A percentile compares a stretch with the other conserved stretches of the same genome.
Evolutionary conservation across 2,329 filamentous ascomycete species (phyloP).

Genomic region (Cadophora gregata): DNA sequence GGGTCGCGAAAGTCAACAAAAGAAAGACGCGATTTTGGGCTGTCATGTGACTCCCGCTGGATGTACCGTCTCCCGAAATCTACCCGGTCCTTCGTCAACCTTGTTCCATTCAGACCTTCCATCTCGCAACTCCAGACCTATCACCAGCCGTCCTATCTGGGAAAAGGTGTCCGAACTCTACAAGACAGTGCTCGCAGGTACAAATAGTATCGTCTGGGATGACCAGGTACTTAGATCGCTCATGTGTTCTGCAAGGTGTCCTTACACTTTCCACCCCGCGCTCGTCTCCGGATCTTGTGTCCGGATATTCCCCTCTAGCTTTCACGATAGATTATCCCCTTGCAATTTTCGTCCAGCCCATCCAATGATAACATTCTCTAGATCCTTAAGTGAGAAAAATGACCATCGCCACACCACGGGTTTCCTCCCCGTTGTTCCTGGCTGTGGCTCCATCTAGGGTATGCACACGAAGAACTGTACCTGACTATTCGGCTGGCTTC

Average conservation of each 20-base stretch:
- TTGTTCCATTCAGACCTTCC: no score
- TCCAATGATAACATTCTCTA: background rate
- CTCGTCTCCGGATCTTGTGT: background rate
- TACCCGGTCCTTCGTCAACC: no score
- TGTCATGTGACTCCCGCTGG: background rate
- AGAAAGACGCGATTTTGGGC: background rate
- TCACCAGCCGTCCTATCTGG: no score
- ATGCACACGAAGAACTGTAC: background rate
- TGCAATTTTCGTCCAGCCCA: background rate
- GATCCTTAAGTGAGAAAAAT: background rate
- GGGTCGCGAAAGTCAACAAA: slow-evolving; percentile 11
- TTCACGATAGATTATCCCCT: background rate
- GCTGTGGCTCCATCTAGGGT: background rate
- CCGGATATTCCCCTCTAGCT: background rate
- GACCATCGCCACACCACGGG: background rate
- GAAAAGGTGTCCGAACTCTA: no score
- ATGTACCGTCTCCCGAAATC: no score
- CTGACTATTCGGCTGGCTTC: slow-evolving; percentile 1
- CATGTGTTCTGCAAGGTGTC: background rate
- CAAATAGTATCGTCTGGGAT: no score
- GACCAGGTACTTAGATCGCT: background rate
- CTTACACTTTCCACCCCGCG: background rate
- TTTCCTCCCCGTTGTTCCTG: slow-evolving; percentile 1
- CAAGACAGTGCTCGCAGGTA: no score
- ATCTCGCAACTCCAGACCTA: no score